phyloP scores from a whole-genome alignment of 305 asterid genomes.

The Salvia sclarea region DNA sequence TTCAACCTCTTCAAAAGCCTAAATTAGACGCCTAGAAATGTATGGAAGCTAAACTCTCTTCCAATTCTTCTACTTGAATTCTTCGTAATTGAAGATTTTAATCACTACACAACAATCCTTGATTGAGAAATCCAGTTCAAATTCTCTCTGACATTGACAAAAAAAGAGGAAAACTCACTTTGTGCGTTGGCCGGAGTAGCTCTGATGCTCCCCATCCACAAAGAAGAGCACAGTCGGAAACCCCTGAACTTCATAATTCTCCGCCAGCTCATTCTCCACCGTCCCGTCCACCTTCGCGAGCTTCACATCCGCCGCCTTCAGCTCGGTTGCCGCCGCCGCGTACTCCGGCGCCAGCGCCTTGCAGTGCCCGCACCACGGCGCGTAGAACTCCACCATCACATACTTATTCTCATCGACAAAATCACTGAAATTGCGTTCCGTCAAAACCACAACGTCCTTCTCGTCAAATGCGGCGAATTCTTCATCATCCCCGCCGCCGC shows the following conservation, averaged over 20 bases:
- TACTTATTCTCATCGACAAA: conserved; percentile 62
- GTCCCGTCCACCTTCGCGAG: conserved; percentile 84
- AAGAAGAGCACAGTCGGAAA: conserved; percentile 72
- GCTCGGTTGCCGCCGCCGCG: conserved; percentile 81
- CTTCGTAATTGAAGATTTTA: not conserved
- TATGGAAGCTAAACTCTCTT: not conserved
- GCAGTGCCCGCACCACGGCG: conserved; percentile 95
- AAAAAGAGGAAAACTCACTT: conserved; percentile 49
- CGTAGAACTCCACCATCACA: conserved; percentile 91
- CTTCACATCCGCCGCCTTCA: conserved; percentile 55
- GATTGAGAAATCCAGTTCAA: not conserved
- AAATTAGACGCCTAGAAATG: conserved; percentile 8
- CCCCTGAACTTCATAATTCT: conserved; percentile 73
- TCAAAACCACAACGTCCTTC: conserved; percentile 66
- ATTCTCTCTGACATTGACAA: not conserved
- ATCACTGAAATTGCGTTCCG: conserved; percentile 59
- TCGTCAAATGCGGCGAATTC: conserved; percentile 52
- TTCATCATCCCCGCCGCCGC: conserved; percentile 44
- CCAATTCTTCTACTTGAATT: not conserved
- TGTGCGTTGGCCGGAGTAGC: conserved; percentile 70
- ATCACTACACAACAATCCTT: conserved; percentile 4
- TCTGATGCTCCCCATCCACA: conserved; percentile 66
- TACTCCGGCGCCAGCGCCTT: conserved; percentile 73
- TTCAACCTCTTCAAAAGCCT: conserved; percentile 2
- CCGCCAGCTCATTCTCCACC: conserved; percentile 64